Conservation (phyloP, 2,329 filamentous ascomycete genomes). For the Verticillium dahliae region DNA sequence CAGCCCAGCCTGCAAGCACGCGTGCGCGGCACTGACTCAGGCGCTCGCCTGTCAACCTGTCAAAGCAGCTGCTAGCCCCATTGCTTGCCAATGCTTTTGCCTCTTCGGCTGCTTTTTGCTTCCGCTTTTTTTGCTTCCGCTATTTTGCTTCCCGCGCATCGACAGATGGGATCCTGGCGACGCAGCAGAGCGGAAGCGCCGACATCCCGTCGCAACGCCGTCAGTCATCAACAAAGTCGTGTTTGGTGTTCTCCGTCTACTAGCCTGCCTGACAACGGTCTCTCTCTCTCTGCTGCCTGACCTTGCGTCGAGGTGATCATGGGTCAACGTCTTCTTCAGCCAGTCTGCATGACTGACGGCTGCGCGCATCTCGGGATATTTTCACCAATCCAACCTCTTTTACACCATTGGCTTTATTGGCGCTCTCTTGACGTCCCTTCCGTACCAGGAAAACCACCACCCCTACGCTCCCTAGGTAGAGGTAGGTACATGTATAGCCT, state of each 20-base stretch:
- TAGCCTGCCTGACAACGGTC: background rate
- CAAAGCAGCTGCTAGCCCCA: background rate
- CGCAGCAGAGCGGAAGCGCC: too few species aligned
- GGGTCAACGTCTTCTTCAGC: background rate
- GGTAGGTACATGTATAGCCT: too few species aligned
- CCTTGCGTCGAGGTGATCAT: too few species aligned
- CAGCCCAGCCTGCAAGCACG: background rate
- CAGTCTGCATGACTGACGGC: background rate
- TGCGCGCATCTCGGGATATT: background rate
- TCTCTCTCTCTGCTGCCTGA: background rate
- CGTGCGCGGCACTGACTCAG: background rate
- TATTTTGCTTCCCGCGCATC: too few species aligned
- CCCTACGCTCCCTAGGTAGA: too few species aligned
- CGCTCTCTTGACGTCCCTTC: background rate
- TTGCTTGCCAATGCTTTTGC: background rate
- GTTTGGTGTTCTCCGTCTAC: too few species aligned
- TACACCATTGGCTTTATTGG: background rate
- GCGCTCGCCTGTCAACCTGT: background rate
- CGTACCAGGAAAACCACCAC: too few species aligned
- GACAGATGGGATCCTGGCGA: too few species aligned
- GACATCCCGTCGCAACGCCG: too few species aligned
- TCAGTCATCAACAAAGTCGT: background rate
- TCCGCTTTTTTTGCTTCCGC: background rate
- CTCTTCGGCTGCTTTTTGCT: background rate
- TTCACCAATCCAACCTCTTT: background rate